These are phyloP conservation scores for Mallotus repandus DNA, from an alignment of 441 rosid species.

Conservation along the genomic window DNA sequence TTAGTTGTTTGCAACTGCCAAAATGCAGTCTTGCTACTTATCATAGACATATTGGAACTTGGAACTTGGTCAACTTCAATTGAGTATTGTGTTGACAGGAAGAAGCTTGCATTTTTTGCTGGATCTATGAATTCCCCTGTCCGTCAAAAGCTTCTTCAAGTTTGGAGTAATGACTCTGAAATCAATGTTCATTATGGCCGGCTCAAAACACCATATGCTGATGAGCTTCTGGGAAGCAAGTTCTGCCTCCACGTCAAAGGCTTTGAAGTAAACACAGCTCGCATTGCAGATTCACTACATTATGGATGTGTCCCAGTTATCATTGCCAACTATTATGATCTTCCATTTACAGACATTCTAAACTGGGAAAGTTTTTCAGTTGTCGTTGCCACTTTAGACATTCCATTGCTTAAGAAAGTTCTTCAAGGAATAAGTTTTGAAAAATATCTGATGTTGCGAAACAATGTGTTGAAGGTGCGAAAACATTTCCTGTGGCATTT, in stretches of 20 bases:
- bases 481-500: slow-evolving; percentile 63
- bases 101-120: slow-evolving; percentile 60
- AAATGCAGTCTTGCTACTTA: not conserved
- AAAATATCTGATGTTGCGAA: slow-evolving; percentile 30
- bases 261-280: slow-evolving; percentile 65
- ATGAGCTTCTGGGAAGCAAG: slow-evolving; percentile 54
- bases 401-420: slow-evolving; percentile 51
- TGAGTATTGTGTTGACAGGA: slow-evolving; percentile 39
- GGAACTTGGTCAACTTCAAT: slow-evolving; percentile 2
- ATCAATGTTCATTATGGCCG: slow-evolving; percentile 47
- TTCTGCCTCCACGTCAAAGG: slow-evolving; percentile 72
- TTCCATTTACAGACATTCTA: slow-evolving; percentile 54
- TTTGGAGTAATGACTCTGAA: slow-evolving; percentile 54
- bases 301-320: slow-evolving; percentile 61
- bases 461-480: slow-evolving; percentile 50
- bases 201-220: slow-evolving; percentile 49
- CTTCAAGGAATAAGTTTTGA: slow-evolving; percentile 37
- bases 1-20: not conserved
- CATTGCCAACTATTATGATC: slow-evolving; percentile 63
- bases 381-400: slow-evolving; percentile 49
- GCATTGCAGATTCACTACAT: slow-evolving; percentile 49
- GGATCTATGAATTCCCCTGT: slow-evolving; percentile 61
- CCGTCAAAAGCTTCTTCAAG: slow-evolving; percentile 45
- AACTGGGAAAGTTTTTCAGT: slow-evolving; percentile 62
- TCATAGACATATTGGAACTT: not conserved